A percentile compares a stretch with the other conserved stretches of the same genome.
These are phyloP conservation scores for Eutrema heterophyllum DNA, from an alignment of 345 rosid genomes.

Conservation along the genomic window DNA sequence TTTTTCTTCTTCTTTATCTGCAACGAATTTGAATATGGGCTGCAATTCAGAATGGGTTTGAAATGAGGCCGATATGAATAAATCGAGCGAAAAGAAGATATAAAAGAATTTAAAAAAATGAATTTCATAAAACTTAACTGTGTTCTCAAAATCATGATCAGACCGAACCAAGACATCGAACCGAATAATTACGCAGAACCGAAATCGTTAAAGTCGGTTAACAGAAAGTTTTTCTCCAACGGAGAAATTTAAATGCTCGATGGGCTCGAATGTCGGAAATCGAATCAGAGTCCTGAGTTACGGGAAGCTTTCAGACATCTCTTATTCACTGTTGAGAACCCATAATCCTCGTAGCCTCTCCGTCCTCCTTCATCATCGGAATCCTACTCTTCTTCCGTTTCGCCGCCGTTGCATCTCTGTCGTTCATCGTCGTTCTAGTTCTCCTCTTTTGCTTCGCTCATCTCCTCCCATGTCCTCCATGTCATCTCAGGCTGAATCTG, in stretches of 20 bases:
- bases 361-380: slow-evolving; percentile 32
- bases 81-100: background rate
- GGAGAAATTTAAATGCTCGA: background rate
- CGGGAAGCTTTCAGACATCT: slow-evolving; percentile 19
- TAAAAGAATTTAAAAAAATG: too few relatives aligned
- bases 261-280: slow-evolving; percentile 11
- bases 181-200: slow-evolving; percentile 1
- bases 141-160: background rate
- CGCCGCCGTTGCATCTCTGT: slow-evolving; percentile 27
- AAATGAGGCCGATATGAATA: background rate
- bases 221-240: background rate
- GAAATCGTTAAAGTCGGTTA: background rate
- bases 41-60: background rate
- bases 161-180: slow-evolving; percentile 3
- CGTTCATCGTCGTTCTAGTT: slow-evolving; percentile 38
- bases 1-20: background rate
- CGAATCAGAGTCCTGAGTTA: slow-evolving; percentile 35
- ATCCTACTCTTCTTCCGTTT: slow-evolving; percentile 39
- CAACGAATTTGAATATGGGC: background rate
- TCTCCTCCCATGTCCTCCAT: slow-evolving; percentile 39
- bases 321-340: slow-evolving; percentile 6
- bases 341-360: slow-evolving; percentile 43
- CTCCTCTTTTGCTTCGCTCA: slow-evolving; percentile 40
- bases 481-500: slow-evolving; percentile 36
- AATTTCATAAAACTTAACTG: too few relatives aligned